Evolutionary conservation across 495 filamentous ascomycete species (phyloP).

Genomic region (Amniculicola lignicola): DNA sequence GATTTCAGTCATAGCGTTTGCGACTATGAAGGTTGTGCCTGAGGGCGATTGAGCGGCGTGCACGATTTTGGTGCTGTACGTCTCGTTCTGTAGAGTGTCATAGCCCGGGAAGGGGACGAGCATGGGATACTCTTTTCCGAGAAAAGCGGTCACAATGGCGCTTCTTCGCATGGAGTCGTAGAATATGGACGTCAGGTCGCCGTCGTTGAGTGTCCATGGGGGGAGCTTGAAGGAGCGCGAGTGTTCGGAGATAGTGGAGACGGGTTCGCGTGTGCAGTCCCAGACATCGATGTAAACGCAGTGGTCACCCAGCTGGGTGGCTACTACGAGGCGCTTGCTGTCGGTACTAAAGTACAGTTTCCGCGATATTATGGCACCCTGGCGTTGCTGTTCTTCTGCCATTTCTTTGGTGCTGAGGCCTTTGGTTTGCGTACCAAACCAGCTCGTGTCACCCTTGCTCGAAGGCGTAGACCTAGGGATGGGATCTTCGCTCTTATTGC

Average conservation of each 20-base stretch:
- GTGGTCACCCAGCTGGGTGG: conserved; percentile 29
- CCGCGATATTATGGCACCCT: conserved; percentile 22
- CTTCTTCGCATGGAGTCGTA: conserved; percentile 22
- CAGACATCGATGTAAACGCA: conserved; percentile 32
- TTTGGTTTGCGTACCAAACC: conserved; percentile 18
- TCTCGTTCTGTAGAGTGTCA: conserved; percentile 29
- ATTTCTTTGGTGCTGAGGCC: conserved; percentile 20
- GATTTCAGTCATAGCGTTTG: conserved; percentile 33
- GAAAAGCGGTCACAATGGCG: conserved; percentile 29
- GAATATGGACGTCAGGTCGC: conserved; percentile 27
- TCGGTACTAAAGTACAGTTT: conserved; percentile 30
- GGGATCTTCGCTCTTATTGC: conserved; percentile 7
- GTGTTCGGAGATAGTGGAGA: conserved; percentile 28
- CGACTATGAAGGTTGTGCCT: conserved; percentile 20
- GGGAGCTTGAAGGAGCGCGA: conserved; percentile 30
- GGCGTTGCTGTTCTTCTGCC: conserved; percentile 29
- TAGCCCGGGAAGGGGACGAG: conserved; percentile 31
- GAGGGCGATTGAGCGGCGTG: conserved; percentile 32
- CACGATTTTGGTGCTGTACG: conserved; percentile 27
- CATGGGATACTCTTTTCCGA: conserved; percentile 31
- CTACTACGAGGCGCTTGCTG: conserved; percentile 27
- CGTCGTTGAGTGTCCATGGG: conserved; percentile 32
- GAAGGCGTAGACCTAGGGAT: neutral
- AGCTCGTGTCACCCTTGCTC: conserved; percentile 18
- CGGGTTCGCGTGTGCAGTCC: conserved; percentile 29